phyloP scores from a whole-genome alignment of 2,329 filamentous ascomycete genomes.

The Sporothrix euskadiensis region DNA sequence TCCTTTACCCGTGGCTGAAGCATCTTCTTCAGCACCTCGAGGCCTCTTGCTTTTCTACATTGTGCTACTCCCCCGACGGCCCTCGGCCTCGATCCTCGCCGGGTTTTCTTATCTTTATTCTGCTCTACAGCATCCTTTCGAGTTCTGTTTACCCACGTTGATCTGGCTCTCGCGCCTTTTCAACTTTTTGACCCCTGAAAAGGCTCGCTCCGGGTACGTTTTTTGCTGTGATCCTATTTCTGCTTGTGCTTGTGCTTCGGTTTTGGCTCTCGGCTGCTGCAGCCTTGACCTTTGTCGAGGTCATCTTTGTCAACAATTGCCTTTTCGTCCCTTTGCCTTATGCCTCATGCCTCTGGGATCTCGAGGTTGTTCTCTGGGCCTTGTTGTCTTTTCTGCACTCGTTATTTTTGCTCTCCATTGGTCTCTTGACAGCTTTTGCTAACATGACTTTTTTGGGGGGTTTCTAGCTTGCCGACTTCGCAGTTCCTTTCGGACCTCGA shows the following conservation, averaged over 20 bases:
- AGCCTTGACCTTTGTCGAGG: not conserved
- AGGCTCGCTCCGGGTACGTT: slow-evolving; percentile 18
- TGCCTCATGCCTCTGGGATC: not conserved
- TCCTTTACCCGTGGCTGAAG: slow-evolving; percentile 13
- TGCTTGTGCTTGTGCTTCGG: not conserved
- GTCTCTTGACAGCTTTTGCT: not conserved
- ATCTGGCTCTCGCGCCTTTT: slow-evolving; percentile 1
- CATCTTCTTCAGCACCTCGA: slow-evolving; percentile 7
- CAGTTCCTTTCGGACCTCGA: not conserved
- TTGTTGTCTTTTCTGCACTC: not conserved
- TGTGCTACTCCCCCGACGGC: not conserved
- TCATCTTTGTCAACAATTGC: not conserved
- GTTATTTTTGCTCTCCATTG: not conserved
- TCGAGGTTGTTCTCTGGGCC: not conserved
- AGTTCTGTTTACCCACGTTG: not conserved
- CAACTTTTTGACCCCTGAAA: slow-evolving; percentile 14
- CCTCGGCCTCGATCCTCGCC: slow-evolving; percentile 4
- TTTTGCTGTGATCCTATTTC: not conserved
- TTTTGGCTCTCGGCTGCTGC: slow-evolving; percentile 4
- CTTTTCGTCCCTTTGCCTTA: not conserved
- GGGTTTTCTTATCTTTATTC: not conserved
- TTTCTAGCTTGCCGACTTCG: slow-evolving; percentile 7
- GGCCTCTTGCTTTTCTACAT: not conserved
- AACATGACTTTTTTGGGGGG: not conserved
- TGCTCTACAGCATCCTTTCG: slow-evolving; percentile 1